Conservation (phyloP, 306 rosid species). For the Pyrus communis region DNA sequence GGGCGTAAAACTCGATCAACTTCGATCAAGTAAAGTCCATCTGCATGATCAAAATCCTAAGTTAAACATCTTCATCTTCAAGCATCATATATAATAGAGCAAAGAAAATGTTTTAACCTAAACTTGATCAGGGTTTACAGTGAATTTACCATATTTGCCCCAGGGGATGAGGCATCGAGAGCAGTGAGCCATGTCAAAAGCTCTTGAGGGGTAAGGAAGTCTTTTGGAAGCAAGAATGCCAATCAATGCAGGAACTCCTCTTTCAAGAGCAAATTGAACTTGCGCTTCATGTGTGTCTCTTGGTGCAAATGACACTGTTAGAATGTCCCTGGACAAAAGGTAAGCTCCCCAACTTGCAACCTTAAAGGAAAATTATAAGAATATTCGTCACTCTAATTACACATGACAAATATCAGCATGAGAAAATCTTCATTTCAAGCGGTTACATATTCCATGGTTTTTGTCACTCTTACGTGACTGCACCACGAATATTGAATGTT, state of each 20-base stretch:
- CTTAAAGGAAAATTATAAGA: slow-evolving; percentile 17
- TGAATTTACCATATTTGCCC: slow-evolving; percentile 56
- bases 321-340: slow-evolving; percentile 67
- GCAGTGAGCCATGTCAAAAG: slow-evolving; percentile 97
- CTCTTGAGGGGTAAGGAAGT: slow-evolving; percentile 95
- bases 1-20: slow-evolving; percentile 87
- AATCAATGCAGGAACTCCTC: slow-evolving; percentile 93
- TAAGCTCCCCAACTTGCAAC: slow-evolving; percentile 98
- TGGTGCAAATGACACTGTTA: slow-evolving; percentile 88
- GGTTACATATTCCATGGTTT: neutral
- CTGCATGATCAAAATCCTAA: slow-evolving; percentile 33
- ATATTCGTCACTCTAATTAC: neutral
- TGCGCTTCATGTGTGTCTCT: slow-evolving; percentile 90
- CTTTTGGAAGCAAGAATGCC: slow-evolving; percentile 81
- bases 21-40: slow-evolving; percentile 70
- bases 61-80: neutral
- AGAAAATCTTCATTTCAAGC: neutral
- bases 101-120: neutral
- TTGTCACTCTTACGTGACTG: too few relatives aligned
- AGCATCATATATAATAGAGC: neutral
- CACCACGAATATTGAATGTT: too few relatives aligned
- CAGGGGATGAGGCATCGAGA: slow-evolving; percentile 99
- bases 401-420: neutral
- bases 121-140: neutral
- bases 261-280: slow-evolving; percentile 92